These are phyloP conservation scores for Pedinophyceae sp. DNA, from an alignment of 139 green algal species.

Conservation along the genomic window DNA sequence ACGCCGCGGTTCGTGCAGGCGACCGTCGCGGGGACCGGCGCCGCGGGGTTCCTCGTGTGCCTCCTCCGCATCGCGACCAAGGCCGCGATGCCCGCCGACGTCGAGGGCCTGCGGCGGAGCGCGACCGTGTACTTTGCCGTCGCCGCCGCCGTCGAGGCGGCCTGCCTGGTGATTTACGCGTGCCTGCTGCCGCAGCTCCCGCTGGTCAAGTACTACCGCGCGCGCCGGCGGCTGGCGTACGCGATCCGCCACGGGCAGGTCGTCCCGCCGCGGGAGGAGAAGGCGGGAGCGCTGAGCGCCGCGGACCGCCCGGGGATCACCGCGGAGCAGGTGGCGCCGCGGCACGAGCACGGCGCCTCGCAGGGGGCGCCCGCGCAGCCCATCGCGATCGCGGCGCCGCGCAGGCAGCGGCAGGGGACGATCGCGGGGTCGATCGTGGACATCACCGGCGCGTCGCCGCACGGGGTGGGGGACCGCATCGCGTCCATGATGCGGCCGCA, in stretches of 20 bases:
- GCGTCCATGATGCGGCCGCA: no score
- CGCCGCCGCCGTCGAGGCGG: background rate
- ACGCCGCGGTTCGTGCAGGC: constrained; percentile 26
- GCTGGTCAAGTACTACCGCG: constrained; percentile 7
- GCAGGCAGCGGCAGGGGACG: no score
- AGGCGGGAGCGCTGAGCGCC: background rate
- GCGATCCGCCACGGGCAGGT: no score
- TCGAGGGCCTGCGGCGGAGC: constrained; percentile 10
- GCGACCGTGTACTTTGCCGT: constrained; percentile 27
- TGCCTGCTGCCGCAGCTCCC: constrained; percentile 7
- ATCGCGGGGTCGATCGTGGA: no score
- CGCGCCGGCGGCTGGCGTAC: no score
- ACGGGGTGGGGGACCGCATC: no score
- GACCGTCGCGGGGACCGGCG: constrained; percentile 14
- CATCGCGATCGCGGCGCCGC: no score
- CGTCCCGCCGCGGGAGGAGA: no score
- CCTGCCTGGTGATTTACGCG: constrained; percentile 15
- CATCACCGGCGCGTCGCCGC: no score
- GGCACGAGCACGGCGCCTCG: no score
- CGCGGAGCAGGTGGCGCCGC: no score
- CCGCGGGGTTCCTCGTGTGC: constrained; percentile 6
- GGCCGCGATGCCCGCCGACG: constrained; percentile 4
- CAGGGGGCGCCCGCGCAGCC: no score
- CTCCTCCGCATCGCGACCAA: constrained; percentile 9
- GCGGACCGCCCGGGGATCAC: background rate